phyloP scores from a whole-genome alignment of 768 basidiomycete species.

The Amanita jacksonii region DNA sequence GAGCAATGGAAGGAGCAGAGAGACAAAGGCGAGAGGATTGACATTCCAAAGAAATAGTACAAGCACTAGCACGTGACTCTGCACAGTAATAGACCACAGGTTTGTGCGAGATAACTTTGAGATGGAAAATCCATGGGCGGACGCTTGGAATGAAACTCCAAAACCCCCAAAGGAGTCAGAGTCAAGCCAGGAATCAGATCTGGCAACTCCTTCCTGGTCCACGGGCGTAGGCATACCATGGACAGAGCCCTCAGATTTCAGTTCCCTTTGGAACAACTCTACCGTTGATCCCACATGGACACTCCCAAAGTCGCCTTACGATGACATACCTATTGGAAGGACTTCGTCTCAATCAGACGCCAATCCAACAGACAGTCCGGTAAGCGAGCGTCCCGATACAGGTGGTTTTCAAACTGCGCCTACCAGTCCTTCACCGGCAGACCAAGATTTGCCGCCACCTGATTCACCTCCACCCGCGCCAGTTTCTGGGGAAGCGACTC shows the following conservation, averaged over 20 bases:
- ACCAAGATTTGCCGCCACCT: constrained; percentile 5
- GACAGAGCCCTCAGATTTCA: constrained; percentile 34
- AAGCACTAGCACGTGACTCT: constrained; percentile 7
- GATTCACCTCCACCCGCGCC: constrained; percentile 8
- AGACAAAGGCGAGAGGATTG: constrained; percentile 20
- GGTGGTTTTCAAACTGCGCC: constrained; percentile 1
- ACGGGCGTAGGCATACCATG: constrained; percentile 33
- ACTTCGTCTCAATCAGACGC: constrained; percentile 10
- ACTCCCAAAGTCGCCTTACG: constrained; percentile 31
- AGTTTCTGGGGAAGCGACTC: constrained; percentile 8
- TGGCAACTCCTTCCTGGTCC: constrained; percentile 51
- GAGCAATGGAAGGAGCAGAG: constrained; percentile 27
- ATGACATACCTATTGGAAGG: constrained; percentile 27
- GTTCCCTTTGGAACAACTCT: constrained; percentile 31
- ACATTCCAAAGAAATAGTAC: not conserved
- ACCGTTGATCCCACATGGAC: constrained; percentile 21
- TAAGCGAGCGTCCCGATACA: not conserved
- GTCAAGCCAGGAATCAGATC: too few species aligned
- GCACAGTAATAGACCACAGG: not conserved
- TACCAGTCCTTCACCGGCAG: not conserved
- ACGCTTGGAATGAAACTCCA: constrained; percentile 51
- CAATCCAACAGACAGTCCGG: constrained; percentile 9
- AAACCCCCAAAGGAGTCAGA: constrained; percentile 29
- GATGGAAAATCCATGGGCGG: constrained; percentile 76
- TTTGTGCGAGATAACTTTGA: not conserved